Percentiles rank a stretch among this genome's conserved stretches.
Conservation (phyloP, 2,329 filamentous ascomycete species). For the Leptographium radiaticola region DNA sequence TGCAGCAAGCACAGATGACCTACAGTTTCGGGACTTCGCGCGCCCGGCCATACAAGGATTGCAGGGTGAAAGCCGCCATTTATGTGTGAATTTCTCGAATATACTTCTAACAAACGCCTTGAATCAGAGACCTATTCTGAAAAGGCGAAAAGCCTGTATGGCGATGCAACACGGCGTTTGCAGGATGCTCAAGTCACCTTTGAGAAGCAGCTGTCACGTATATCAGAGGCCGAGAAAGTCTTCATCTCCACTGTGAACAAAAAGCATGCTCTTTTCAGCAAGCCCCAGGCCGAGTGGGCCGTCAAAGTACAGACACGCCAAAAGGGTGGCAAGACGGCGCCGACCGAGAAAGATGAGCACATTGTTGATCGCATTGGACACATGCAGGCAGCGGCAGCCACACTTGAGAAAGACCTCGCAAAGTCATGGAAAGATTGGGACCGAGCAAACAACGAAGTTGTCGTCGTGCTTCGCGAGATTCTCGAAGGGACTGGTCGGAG, state of each 20-base stretch:
- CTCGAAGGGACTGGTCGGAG: background rate
- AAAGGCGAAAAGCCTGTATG: conserved; percentile 8
- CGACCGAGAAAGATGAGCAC: conserved; percentile 4
- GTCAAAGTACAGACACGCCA: conserved; percentile 8
- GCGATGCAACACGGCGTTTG: conserved; percentile 6
- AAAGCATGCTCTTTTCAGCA: conserved; percentile 3
- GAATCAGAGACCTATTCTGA: conserved; percentile 10
- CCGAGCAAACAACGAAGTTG: conserved; percentile 26
- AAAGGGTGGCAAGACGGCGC: background rate
- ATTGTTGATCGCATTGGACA: conserved; percentile 7
- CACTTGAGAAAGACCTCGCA: conserved; percentile 9
- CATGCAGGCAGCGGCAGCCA: conserved; percentile 1
- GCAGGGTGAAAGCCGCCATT: background rate
- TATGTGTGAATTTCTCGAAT: background rate
- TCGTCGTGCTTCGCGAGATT: conserved; percentile 15
- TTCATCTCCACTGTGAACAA: background rate
- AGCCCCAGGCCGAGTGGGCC: conserved; percentile 5
- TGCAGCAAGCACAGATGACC: background rate
- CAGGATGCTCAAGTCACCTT: background rate
- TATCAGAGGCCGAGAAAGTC: conserved; percentile 2
- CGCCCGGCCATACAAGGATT: background rate
- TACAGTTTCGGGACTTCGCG: background rate
- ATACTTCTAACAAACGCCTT: background rate
- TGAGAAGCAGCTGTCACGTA: conserved; percentile 3
- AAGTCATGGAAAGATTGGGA: conserved; percentile 19